A percentile compares a stretch with the other conserved stretches of the same genome.
Conservation (phyloP, 768 basidiomycete species). For the Russula lepida region DNA sequence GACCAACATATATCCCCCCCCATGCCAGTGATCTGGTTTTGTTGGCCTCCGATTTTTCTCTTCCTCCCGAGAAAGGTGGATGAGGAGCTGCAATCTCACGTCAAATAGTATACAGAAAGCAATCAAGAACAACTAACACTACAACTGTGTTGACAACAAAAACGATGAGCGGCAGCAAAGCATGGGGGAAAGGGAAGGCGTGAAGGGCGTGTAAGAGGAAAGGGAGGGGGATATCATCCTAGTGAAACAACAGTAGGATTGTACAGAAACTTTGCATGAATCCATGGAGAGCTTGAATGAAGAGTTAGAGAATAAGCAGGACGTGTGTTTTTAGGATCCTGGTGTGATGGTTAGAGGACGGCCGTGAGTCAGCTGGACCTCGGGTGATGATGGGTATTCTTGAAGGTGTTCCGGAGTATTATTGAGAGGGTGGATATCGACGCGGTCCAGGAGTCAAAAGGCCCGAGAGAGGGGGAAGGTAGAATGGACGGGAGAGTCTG, state of each 20-base stretch:
- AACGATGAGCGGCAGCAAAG: background rate
- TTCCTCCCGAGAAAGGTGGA: background rate
- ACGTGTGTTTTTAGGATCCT: background rate
- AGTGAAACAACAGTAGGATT: background rate
- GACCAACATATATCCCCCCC: too few relatives aligned
- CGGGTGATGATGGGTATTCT: background rate
- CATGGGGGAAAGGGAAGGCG: background rate
- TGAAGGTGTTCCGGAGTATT: background rate
- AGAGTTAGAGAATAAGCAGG: background rate
- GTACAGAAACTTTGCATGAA: background rate
- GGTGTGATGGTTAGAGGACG: background rate
- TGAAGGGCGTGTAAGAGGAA: background rate
- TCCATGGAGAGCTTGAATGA: background rate
- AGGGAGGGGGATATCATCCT: background rate
- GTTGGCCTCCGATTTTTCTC: background rate
- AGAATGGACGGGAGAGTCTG: background rate
- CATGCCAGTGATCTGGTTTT: too few relatives aligned
- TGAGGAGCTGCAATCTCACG: background rate
- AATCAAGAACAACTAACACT: conserved; percentile 7
- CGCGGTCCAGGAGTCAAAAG: background rate
- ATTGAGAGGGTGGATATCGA: background rate
- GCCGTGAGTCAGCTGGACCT: too few relatives aligned
- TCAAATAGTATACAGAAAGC: background rate
- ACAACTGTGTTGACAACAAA: background rate
- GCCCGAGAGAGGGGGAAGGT: background rate